A percentile compares a stretch with the other conserved stretches of the same genome.
These are phyloP conservation scores for Phyllosticta citrichinensis DNA, from an alignment of 2,329 filamentous ascomycete species.

Conservation along the genomic window DNA sequence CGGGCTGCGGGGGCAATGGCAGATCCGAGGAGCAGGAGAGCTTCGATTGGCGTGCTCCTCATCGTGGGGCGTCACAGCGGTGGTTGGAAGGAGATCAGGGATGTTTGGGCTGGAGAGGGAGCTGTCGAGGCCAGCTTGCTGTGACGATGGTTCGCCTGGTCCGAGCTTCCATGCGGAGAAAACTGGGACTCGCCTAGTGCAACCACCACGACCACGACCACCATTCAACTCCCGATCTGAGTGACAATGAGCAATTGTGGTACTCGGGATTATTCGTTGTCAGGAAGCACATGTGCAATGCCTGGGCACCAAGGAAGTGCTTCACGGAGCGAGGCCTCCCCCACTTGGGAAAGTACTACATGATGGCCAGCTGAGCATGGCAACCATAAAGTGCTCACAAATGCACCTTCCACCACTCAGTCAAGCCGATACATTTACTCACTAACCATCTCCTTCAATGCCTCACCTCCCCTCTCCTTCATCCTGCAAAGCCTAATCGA, in stretches of 20 bases:
- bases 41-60: slow-evolving; percentile 8
- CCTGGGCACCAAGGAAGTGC: no score
- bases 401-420: not conserved
- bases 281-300: no score
- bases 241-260: not conserved
- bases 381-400: not conserved
- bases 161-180: slow-evolving; percentile 3
- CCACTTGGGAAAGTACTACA: no score
- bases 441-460: not conserved
- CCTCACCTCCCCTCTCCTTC: not conserved
- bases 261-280: no score
- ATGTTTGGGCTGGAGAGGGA: not conserved
- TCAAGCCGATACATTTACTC: not conserved
- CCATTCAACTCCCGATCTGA: not conserved
- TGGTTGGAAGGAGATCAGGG: slow-evolving; percentile 5
- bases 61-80: slow-evolving; percentile 1
- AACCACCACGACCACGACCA: not conserved
- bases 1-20: slow-evolving; percentile 29
- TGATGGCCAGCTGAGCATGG: not conserved
- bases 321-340: no score
- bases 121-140: slow-evolving; percentile 7
- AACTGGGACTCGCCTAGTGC: not conserved
- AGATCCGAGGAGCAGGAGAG: slow-evolving; percentile 8
- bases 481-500: not conserved
- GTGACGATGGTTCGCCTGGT: not conserved